Evolutionary conservation across 1,139 yeast genomes (phyloP), one percentile per base, ranked within the genome.

Genomic region (Keqinozyma sinolaborantium): DNA sequence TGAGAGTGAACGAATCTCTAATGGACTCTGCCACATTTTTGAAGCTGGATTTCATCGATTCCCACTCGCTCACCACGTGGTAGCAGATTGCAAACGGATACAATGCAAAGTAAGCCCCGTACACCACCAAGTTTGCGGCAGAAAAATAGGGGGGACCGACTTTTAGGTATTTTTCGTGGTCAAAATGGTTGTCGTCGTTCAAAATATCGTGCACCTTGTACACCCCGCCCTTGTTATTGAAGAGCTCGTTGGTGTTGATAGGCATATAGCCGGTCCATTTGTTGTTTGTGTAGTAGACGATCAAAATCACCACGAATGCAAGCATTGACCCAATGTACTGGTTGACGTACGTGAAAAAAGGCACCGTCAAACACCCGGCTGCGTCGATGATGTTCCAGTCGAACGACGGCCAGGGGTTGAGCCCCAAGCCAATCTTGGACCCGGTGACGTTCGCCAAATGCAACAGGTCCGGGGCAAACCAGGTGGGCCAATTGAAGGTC

Each of bases 401-500:
- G 37, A 69, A 63, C 0, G 70, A 44, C 0, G 75, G 73, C 34
- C 58, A 48, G 1, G 73, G 73, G 31, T 69, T 69, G 13, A 68
- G 42, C 0, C 75, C 75, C 32, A 69, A 51, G 0, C 75, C 75
- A 11, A 46, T 44, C 16, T 47, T 50, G 19, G 60, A 50, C 0
- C 75, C 75, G 0, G 72, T 44, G 2, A 69, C 38, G 39, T 68
- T 68, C 5, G 56, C 53, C 33, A 68, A 50, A 39, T 62, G 68
- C 14, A 68, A 46, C 67, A 62, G 70, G 14, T 51, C 42, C 0
- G 71, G 70, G 24, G 42, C 48, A 31, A 69, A 49, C 74, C 74
- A 69, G 3, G 75, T 67, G 3, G 73, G 70, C 75, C 75, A 69
- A 40, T 68, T 69, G 40, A 68, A 65, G 3, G 56, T 60, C 1